A percentile compares a stretch with the other conserved stretches of the same genome.
Conservation (phyloP, 495 filamentous ascomycete genomes). For the Hamigera avellanea region DNA sequence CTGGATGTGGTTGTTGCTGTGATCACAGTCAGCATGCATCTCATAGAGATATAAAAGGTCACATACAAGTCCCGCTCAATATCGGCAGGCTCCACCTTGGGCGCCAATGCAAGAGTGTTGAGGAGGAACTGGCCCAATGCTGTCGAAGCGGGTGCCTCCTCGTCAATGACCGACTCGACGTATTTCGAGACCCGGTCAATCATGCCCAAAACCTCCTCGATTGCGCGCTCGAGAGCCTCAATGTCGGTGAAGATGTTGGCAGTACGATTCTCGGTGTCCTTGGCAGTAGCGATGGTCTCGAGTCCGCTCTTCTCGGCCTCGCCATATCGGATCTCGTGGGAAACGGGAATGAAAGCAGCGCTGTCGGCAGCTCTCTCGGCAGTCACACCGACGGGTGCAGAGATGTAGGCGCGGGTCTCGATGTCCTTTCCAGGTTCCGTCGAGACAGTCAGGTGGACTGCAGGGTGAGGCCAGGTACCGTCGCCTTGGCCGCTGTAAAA, state of each 20-base stretch:
- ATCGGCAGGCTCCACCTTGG: constrained; percentile 79
- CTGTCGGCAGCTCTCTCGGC: constrained; percentile 88
- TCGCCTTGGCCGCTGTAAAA: constrained; percentile 97
- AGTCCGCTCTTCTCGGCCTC: constrained; percentile 88
- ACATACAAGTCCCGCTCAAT: constrained; percentile 89
- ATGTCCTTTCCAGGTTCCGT: constrained; percentile 78
- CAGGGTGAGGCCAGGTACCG: constrained; percentile 91
- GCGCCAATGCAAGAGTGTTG: constrained; percentile 80
- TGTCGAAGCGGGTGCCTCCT: constrained; percentile 58
- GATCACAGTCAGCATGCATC: constrained; percentile 42
- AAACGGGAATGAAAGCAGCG: constrained; percentile 92
- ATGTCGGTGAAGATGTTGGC: constrained; percentile 71
- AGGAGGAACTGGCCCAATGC: constrained; percentile 90
- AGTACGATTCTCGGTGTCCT: constrained; percentile 62
- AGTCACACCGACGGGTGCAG: constrained; percentile 86
- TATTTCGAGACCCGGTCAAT: constrained; percentile 83
- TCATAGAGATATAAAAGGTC: background rate
- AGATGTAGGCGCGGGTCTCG: constrained; percentile 83
- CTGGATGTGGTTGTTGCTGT: constrained; percentile 94
- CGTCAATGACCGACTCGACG: constrained; percentile 69
- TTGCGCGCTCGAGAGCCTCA: constrained; percentile 67
- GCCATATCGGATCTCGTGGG: constrained; percentile 80
- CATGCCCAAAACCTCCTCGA: constrained; percentile 77
- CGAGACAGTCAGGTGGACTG: constrained; percentile 88
- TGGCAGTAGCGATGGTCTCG: constrained; percentile 72